Percentiles rank a stretch among this genome's conserved stretches.
Evolutionary conservation across 83 land plant genomes (phyloP).

Genomic region (Thuja plicata): DNA sequence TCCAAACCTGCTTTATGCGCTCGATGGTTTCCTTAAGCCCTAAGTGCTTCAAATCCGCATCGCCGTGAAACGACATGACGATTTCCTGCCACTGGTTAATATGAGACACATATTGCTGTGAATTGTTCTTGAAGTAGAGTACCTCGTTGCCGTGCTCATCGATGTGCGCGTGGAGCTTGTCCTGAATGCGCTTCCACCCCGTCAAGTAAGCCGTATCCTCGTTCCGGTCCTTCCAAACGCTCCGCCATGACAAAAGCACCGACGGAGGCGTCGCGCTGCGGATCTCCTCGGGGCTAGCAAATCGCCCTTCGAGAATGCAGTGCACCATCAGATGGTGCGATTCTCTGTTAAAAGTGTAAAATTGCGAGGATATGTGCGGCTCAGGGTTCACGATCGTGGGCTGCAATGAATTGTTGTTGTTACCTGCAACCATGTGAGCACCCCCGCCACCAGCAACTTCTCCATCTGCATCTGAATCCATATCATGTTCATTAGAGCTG

Average conservation of each 20-base stretch:
- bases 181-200: constrained; percentile 94
- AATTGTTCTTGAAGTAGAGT: constrained; percentile 73
- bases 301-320: constrained; percentile 58
- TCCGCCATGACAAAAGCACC: constrained; percentile 71
- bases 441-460: constrained; percentile 17
- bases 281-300: constrained; percentile 73
- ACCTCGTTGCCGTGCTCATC: constrained; percentile 37
- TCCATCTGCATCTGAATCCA: constrained; percentile 22
- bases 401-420: neutral
- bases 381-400: constrained; percentile 42
- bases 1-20: constrained; percentile 82
- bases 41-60: constrained; percentile 71
- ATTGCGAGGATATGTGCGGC: constrained; percentile 76
- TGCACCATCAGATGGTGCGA: constrained; percentile 82
- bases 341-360: constrained; percentile 79
- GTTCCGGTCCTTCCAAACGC: constrained; percentile 91
- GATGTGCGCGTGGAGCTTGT: constrained; percentile 64
- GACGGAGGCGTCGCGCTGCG: constrained; percentile 56
- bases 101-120: constrained; percentile 62
- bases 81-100: constrained; percentile 85
- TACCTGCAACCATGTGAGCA: neutral
- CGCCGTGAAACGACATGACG: constrained; percentile 60
- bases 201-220: constrained; percentile 88
- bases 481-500: constrained; percentile 9
- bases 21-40: constrained; percentile 84